Evolutionary conservation across 306 rosid genomes (phyloP), one percentile per base, ranked within the genome.

Genomic region (Vachellia pachyceras): DNA sequence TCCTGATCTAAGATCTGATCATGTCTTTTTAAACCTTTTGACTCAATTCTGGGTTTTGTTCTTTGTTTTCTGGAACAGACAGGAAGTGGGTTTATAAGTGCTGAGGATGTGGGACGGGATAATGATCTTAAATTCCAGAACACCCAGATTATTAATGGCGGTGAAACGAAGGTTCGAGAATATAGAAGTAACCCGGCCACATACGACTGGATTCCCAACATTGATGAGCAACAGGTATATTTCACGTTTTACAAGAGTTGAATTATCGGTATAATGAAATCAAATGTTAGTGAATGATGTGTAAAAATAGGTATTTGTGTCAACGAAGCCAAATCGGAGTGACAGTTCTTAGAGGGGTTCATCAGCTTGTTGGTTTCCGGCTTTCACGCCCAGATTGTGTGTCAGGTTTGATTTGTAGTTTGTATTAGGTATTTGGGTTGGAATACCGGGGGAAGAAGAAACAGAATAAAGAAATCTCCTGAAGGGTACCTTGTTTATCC

Each of bases 111-210:
- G 70, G 85, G 71, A 23, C 84, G 25, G 3, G 85, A 18, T 11
- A 36, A 40, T 41, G 82, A 37, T 14, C 65, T 88, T 77, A 64
- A 73, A 54, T 55, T 83, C 18, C 76, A 64, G 9, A 70, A 37
- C 35, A 73, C 42, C 42, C 69, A 82, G 20, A 83, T 47, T 42
- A 78, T 47, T 39, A 80, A 52, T 65, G 82, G 17, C 5, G 54
- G 41, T 64, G 85, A 81, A 73, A 71, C 39, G 37, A 79, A 64
- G 7, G 14, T 17, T 25, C 40, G n/a, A 29, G 86, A 47, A 66
- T 77, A 74, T 73, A 89, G 80, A 86, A 81, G 97, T 82, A 93
- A 93, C 77, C 97, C 97, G 6, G 97, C 97, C 44, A 93, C 93
- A 2, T 91, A 93, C 61, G 97, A 93, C 18, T 93, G 97, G 97